Base-by-base conservation (phyloP, 108 stramenopile species). In the Conticribra guillardii region DNA sequence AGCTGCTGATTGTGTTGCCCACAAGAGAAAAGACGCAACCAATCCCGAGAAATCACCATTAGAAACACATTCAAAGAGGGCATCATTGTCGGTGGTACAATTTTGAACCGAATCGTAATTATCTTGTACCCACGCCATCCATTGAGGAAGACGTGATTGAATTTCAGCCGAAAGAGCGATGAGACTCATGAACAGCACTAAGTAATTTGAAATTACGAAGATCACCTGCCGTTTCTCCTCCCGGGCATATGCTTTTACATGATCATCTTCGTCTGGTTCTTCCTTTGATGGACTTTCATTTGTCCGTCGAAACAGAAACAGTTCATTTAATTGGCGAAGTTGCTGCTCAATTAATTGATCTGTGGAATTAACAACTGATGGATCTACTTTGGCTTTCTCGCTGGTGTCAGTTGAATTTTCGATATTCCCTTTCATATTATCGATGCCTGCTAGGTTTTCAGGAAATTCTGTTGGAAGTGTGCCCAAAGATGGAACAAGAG, bases 91-190 rank as follows among this genome's bases (percentile, higher is more conserved):
- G 23, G 82, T 84, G 9, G 90, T 78, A 69, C 93, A 94, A 73
- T 87, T 84, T 29, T 91, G 87, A 24, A 94, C 93, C 49, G 85
- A 88, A 51, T 84, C 87, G 24, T 91, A 73, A 31, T 94, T 85
- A 67, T 66, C 78, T 44, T 88, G 82, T 21, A 94, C 76, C 65
- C 77, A 80, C 26, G 45, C 62, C 67, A 87, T 82, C 93, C 90
- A 91, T 57, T 69, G 79, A 3, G 93, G 93, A 7, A 84, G 69
- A 7, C 90, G 81, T 23, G 85, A 87, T 67, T 91, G 89, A 29
- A 94, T 91, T 76, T 94, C 90, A 23, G 89, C 93, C 0, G 86
- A 89, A 3, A 91, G 76, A n/a, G 90, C 90, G 70, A 94, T 88
- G 3, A 91, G 51, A 7, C 87, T 86, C 34, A 94, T 56, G 79